Base-by-base conservation (phyloP, 2,329 filamentous ascomycete genomes). In the Chaetothyriales sp. region DNA sequence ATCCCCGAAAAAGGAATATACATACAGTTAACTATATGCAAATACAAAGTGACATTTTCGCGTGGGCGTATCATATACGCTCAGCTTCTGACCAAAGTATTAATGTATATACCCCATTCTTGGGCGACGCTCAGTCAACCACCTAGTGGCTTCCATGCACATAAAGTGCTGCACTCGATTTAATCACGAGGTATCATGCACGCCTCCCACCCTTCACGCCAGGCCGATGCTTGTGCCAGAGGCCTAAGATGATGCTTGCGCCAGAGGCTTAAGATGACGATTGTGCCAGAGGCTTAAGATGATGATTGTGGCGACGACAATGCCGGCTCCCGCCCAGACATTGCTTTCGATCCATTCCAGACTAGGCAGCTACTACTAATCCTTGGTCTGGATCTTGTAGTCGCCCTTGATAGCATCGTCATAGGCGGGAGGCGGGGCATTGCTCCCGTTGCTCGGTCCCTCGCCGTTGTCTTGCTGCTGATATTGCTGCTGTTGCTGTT, bases 361-460 rank as follows among this genome's bases (percentile, higher is more conserved):
- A 25, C 22, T 25, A 6, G 22, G 22, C 3, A 25, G 22, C 6
- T 25, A 25, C 33, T 15, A 40, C 65, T 74, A 81, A 54, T 81
- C 76, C 52, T 77, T 73, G 18, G 69, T 76, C 75, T 97, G 92
- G 48, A 95, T 76, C 77, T 97, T 97, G 69, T 95, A 72, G 65
- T 97, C 90, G 1, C 87, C 89, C 62, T 83, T 83, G 54, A 95
- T 83, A 47, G 88, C 90, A 69, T 95, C 87, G 15, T 86, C 85
- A 67, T 97, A 97, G 13, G 84, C 87, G 3, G 92, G 90, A 44
- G 90, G 89, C 40, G 70, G 67, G 29, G 69, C 68, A 58, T 15
- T 40, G 33, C 63, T 64, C 63, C 63, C 68, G 58, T 15, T 40
- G 33, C 63, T 64, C 63, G 63, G 66, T 54, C 64, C 58, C 43